phyloP scores from a whole-genome alignment of 2,329 filamentous ascomycete genomes.

The Aureobasidium leucospermi region DNA sequence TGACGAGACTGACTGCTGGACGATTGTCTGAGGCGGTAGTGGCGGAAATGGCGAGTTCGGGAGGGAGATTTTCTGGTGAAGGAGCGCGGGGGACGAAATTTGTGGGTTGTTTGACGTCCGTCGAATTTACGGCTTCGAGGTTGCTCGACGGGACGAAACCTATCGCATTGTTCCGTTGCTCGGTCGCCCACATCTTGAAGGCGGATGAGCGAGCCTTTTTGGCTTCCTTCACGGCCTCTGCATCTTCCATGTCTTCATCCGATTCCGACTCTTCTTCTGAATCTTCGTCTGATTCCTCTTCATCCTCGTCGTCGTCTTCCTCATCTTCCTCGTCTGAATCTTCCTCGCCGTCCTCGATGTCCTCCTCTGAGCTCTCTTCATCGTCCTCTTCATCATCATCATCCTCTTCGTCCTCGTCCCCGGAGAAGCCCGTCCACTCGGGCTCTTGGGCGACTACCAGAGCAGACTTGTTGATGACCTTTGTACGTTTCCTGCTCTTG shows the following conservation, averaged over 20 bases:
- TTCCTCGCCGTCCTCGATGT: constrained; percentile 14
- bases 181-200: constrained; percentile 90
- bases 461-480: constrained; percentile 28
- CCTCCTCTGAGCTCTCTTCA: constrained; percentile 18
- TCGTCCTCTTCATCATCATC: constrained; percentile 19
- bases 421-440: constrained; percentile 55
- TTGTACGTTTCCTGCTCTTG: constrained; percentile 63
- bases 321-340: constrained; percentile 15
- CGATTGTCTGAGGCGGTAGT: constrained; percentile 47
- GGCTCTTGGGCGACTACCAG: constrained; percentile 32
- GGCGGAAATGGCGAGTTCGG: constrained; percentile 54
- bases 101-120: constrained; percentile 40
- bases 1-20: constrained; percentile 68
- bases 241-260: constrained; percentile 25
- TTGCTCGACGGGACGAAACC: constrained; percentile 51
- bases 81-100: constrained; percentile 60
- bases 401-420: constrained; percentile 24
- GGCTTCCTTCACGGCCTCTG: constrained; percentile 23
- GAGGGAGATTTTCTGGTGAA: constrained; percentile 64
- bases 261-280: constrained; percentile 28
- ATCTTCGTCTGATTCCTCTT: constrained; percentile 22
- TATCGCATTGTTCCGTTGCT: constrained; percentile 75
- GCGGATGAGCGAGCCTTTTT: constrained; percentile 51
- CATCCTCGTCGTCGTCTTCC: constrained; percentile 21
- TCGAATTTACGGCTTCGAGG: constrained; percentile 31